Evolutionary conservation across 2,329 filamentous ascomycete species (phyloP).

Genomic region (Xylaria polymorpha): DNA sequence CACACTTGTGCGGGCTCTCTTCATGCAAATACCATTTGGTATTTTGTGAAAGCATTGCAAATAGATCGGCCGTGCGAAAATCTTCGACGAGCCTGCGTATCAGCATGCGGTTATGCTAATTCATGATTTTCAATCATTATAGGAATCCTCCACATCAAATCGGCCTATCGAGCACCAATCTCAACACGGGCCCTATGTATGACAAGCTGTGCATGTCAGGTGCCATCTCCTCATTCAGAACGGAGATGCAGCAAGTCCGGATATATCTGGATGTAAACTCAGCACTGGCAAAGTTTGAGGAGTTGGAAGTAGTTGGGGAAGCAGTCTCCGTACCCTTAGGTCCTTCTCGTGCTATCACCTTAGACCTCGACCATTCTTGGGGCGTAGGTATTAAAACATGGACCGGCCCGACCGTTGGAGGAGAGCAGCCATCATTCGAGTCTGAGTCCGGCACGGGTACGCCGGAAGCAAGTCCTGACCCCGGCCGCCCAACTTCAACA

Average conservation of each 20-base stretch:
- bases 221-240: background rate
- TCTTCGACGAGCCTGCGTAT: background rate
- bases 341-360: background rate
- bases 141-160: conserved; percentile 9
- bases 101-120: background rate
- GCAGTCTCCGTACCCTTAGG: background rate
- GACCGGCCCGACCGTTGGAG: conserved; percentile 1
- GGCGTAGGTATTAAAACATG: conserved; percentile 14
- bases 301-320: conserved; percentile 4
- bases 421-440: background rate
- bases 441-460: background rate
- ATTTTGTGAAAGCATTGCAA: background rate
- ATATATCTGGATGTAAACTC: conserved; percentile 16
- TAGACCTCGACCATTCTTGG: conserved; percentile 13
- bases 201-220: conserved; percentile 13
- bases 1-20: background rate
- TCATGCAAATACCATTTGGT: background rate
- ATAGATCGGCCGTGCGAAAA: background rate
- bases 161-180: background rate
- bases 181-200: background rate
- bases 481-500: background rate
- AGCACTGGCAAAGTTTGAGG: background rate
- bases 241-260: background rate
- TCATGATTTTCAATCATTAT: background rate
- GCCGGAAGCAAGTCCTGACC: background rate